Evolutionary conservation across 768 basidiomycete species (phyloP).

Genomic region (Collybia sp.): DNA sequence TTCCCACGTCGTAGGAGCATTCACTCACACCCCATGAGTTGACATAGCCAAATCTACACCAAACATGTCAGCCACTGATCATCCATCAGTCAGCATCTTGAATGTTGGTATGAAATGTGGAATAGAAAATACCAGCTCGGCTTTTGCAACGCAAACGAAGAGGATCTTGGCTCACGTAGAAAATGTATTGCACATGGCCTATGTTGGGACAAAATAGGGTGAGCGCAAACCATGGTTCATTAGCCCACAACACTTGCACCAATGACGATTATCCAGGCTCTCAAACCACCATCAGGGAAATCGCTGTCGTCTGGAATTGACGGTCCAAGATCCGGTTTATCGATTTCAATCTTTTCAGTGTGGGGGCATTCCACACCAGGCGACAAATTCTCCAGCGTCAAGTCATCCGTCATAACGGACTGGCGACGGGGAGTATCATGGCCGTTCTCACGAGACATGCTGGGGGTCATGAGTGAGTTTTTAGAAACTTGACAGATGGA

Average conservation of each 20-base stretch:
- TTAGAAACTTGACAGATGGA: too few relatives aligned
- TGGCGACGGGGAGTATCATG: too few relatives aligned
- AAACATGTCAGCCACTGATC: conserved; percentile 1
- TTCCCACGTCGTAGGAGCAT: background rate
- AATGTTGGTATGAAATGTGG: too few relatives aligned
- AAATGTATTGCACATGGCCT: conserved; percentile 44
- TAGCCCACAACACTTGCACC: conserved; percentile 26
- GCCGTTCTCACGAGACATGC: too few relatives aligned
- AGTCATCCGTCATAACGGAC: too few relatives aligned
- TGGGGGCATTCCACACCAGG: too few relatives aligned
- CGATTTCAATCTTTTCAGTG: background rate
- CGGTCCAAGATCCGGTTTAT: too few relatives aligned
- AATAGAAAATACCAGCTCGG: too few relatives aligned
- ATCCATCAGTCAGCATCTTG: conserved; percentile 4
- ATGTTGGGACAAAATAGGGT: background rate
- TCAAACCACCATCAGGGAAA: conserved; percentile 39
- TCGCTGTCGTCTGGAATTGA: conserved; percentile 6
- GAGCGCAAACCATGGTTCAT: background rate
- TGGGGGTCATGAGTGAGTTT: too few relatives aligned
- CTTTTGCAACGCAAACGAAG: too few relatives aligned
- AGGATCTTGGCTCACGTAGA: conserved; percentile 31
- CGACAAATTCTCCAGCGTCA: too few relatives aligned
- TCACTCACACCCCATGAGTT: conserved; percentile 69
- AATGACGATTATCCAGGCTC: conserved; percentile 39
- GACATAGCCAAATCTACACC: conserved; percentile 55